Base-by-base conservation (phyloP, 208 protist species). In the Herpetomonas muscarum region DNA sequence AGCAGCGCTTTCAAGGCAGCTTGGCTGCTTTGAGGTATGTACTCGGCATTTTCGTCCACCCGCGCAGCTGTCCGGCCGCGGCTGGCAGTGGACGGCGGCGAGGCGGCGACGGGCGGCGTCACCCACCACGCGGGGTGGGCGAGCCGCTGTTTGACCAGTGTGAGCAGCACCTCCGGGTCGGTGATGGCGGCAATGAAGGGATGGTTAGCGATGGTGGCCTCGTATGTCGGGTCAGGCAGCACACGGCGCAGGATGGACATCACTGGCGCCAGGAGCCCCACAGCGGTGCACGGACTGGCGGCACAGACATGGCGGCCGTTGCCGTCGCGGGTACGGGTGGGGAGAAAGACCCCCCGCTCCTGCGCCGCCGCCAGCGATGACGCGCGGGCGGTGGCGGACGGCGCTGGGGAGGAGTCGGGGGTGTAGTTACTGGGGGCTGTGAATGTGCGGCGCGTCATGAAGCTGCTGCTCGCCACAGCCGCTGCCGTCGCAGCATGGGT, bases 221-320 rank as follows among this genome's bases (percentile, higher is more conserved):
- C 30, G 9, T 10, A 50, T 29, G 44, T 24, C 48, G 47, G 13
- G 4, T 17, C 9, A 0, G 47, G 26, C 25, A 67, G 15, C n/a
- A 67, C 9, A 36, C 15, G 51, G 19, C 29, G 29, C 49, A 67
- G 55, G 17, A 66, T 46, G 15, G 58, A 55, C 22, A 67, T 61
- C 17, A 66, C 32, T 0, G 67, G 61, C 7, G 67, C 54, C 1
- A 74, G 59, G 1, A 74, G 67, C 1, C 60, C 67, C 26, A 48
- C 56, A 0, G 48, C 47, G 1, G 60, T 74, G 55, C 60, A 74
- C 3, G 30, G 28, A 7, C 46, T 30, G 36, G 46, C 25, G 30
- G 31, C 36, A 44, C 64, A 64, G 51, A 42, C 37, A 29, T 45
- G 54, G 24, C 19, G 28, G 29, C 64, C 56, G 1, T 60, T 28